Evolutionary conservation across 2,329 filamentous ascomycete genomes (phyloP).

Genomic region (Acrodontium crateriforme): DNA sequence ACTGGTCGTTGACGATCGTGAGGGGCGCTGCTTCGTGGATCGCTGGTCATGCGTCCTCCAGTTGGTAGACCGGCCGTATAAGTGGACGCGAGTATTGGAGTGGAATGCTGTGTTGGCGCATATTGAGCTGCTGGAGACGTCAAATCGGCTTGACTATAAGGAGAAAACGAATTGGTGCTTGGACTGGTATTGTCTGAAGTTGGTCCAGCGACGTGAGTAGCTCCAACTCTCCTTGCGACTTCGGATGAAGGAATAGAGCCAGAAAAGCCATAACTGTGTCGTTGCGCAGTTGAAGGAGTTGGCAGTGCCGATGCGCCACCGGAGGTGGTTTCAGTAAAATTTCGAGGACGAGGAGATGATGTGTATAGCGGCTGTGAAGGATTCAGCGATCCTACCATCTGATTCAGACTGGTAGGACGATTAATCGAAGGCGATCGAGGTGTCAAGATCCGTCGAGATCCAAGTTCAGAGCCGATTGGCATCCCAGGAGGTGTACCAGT

Average conservation of each 20-base stretch:
- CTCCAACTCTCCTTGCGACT: conserved; percentile 26
- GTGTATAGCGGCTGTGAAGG: conserved; percentile 28
- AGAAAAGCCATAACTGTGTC: conserved; percentile 23
- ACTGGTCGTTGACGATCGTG: conserved; percentile 16
- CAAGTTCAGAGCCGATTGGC: no score
- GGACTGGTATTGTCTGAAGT: conserved; percentile 29
- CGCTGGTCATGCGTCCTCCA: background rate
- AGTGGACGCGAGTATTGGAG: background rate
- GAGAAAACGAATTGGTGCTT: conserved; percentile 34
- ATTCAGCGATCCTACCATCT: conserved; percentile 26
- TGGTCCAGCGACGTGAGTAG: conserved; percentile 9
- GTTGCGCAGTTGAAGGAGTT: conserved; percentile 28
- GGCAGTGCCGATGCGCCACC: conserved; percentile 34
- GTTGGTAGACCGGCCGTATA: background rate
- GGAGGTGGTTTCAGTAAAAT: no score
- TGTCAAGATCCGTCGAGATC: conserved; percentile 43
- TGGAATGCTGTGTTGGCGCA: conserved; percentile 3
- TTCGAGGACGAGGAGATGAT: no score
- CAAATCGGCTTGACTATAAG: conserved; percentile 28
- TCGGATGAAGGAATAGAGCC: conserved; percentile 23
- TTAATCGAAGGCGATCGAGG: conserved; percentile 41
- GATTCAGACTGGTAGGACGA: conserved; percentile 37
- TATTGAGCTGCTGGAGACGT: conserved; percentile 18
- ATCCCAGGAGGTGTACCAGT: conserved; percentile 5
- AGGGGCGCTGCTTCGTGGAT: background rate